phyloP scores from a whole-genome alignment of 176 grass and related monocot species.

The Elymus sibiricus region DNA sequence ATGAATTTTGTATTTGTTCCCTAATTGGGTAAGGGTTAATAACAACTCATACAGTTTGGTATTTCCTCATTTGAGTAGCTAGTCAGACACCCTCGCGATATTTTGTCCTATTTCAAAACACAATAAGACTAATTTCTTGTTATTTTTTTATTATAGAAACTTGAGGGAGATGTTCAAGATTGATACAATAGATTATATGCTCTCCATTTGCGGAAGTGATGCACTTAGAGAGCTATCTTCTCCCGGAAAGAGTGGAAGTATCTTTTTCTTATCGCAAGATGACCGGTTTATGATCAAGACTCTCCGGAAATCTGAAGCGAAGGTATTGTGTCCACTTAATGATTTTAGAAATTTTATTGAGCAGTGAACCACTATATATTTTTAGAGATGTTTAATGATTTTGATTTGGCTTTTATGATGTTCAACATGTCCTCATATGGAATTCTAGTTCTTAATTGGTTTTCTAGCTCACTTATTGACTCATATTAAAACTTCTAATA shows the following conservation, averaged over 20 bases:
- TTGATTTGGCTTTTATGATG: neutral
- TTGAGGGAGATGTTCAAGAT: slow-evolving; percentile 99
- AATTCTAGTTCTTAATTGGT: neutral
- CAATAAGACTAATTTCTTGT: neutral
- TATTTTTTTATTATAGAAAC: slow-evolving; percentile 52
- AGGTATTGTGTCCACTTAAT: slow-evolving; percentile 46
- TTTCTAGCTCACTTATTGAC: neutral
- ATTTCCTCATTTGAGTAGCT: neutral
- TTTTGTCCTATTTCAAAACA: neutral
- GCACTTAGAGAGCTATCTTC: slow-evolving; percentile 92
- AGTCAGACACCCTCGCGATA: too few relatives aligned
- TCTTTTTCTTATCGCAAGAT: slow-evolving; percentile 97
- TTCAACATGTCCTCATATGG: neutral
- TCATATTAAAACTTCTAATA: neutral
- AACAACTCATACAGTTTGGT: neutral
- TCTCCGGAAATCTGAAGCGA: slow-evolving; percentile 92
- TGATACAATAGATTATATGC: slow-evolving; percentile 99
- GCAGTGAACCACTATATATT: too few relatives aligned
- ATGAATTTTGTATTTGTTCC: neutral
- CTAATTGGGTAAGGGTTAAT: too few relatives aligned
- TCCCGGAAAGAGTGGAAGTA: slow-evolving; percentile 96
- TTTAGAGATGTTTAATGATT: neutral
- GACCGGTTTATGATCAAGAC: slow-evolving; percentile 99
- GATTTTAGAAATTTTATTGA: neutral
- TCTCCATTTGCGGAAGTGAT: slow-evolving; percentile 92